phyloP scores from a whole-genome alignment of 225 moss, liverwort and hornwort species.

The Straminergon stramineum region DNA sequence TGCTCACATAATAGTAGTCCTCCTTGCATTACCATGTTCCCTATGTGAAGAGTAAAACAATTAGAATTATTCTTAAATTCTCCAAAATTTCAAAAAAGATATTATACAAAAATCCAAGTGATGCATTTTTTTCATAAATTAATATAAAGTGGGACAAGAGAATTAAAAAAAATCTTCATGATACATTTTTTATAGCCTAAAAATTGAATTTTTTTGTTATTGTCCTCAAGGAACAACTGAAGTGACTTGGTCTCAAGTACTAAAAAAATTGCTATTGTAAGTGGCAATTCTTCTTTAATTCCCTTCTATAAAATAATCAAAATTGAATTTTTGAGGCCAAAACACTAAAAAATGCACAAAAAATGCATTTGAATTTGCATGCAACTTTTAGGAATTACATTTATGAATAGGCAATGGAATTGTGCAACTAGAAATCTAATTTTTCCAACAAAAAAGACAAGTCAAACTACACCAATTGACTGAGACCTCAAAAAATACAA shows the following conservation, averaged over 20 bases:
- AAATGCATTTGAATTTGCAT: not conserved
- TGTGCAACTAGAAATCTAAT: not conserved
- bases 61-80: not conserved
- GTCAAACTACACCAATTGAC: accelerated
- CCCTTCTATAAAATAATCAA: too few species aligned
- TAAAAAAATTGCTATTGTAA: too few species aligned
- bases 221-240: too few species aligned
- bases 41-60: not conserved
- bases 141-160: not conserved
- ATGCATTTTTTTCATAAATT: not conserved
- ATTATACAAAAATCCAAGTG: not conserved
- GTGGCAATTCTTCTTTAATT: too few species aligned
- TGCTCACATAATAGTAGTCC: too few species aligned
- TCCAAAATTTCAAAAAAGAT: not conserved
- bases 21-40: not conserved
- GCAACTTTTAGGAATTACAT: too few species aligned
- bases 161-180: too few species aligned
- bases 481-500: accelerated
- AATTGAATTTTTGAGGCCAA: too few species aligned
- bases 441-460: accelerated
- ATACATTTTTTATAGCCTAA: not conserved
- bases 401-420: too few species aligned
- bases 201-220: too few species aligned
- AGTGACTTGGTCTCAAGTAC: too few species aligned
- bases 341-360: too few species aligned